These are phyloP conservation scores for Trichophyton benhamiae DNA, from an alignment of 2,329 filamentous ascomycete genomes.

Conservation along the genomic window DNA sequence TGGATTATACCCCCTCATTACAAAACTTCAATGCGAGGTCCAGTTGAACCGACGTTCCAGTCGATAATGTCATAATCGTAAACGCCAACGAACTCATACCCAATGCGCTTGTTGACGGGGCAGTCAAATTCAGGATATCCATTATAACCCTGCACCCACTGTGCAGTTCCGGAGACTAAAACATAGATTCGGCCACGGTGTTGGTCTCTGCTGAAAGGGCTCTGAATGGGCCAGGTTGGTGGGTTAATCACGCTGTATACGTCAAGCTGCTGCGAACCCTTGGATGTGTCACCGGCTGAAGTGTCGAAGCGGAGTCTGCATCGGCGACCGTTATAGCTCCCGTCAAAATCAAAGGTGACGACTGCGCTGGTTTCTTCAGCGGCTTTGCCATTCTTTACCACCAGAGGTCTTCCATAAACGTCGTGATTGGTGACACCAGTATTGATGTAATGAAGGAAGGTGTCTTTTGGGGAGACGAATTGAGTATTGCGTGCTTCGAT, in stretches of 20 bases:
- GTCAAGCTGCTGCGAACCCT: conserved; percentile 16
- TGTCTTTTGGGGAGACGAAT: conserved; percentile 15
- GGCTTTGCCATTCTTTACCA: conserved; percentile 16
- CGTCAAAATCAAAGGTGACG: conserved; percentile 16
- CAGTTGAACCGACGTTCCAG: conserved; percentile 19
- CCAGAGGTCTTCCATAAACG: conserved; percentile 16
- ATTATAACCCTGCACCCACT: conserved; percentile 15
- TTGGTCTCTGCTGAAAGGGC: conserved; percentile 12
- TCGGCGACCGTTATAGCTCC: conserved; percentile 11
- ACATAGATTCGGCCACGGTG: conserved; percentile 16
- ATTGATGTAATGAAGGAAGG: conserved; percentile 18
- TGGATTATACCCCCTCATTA: background rate
- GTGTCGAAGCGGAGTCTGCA: conserved; percentile 19
- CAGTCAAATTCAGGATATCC: conserved; percentile 18
- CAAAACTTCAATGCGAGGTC: conserved; percentile 13
- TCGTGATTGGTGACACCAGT: conserved; percentile 15
- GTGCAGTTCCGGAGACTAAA: conserved; percentile 12
- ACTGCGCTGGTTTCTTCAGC: conserved; percentile 17
- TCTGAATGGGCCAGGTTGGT: conserved; percentile 2
- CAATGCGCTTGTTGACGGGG: conserved; percentile 15
- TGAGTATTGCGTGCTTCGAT: conserved; percentile 9
- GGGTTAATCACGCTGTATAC: conserved; percentile 19
- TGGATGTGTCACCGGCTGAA: conserved; percentile 15
- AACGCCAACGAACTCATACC: conserved; percentile 19
- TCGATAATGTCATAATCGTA: conserved; percentile 15